phyloP scores from a whole-genome alignment of 1,284 basidiomycete genomes.

The Fomitopsis schrenkii region DNA sequence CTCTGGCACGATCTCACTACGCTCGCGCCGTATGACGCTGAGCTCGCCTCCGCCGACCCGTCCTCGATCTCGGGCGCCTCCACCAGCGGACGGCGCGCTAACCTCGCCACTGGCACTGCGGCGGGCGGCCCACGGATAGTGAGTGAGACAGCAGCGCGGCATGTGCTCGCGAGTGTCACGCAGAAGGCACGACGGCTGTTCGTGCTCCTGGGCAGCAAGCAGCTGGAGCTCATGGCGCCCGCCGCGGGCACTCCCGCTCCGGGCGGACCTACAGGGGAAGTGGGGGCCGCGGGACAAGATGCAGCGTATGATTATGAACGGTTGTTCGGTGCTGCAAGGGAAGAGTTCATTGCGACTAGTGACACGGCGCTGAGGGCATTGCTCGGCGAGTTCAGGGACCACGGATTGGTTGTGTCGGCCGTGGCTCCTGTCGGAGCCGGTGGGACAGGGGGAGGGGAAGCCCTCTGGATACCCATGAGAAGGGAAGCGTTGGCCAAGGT shows the following conservation, averaged over 20 bases:
- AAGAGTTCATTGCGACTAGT: conserved; percentile 83
- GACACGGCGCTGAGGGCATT: conserved; percentile 80
- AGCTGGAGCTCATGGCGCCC: conserved; percentile 56
- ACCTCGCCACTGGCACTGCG: conserved; percentile 24
- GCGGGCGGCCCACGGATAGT: conserved; percentile 38
- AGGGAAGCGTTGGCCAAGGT: conserved; percentile 53
- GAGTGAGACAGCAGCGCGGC: conserved; percentile 77
- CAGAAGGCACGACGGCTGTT: conserved; percentile 83
- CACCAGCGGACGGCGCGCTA: conserved; percentile 15
- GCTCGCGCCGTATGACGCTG: conserved; percentile 75
- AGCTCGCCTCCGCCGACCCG: conserved; percentile 66
- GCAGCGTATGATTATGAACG: conserved; percentile 60
- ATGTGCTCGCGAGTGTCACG: conserved; percentile 84
- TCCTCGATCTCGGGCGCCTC: conserved; percentile 56
- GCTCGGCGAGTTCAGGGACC: conserved; percentile 87
- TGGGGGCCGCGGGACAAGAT: conserved; percentile 27
- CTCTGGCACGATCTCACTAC: conserved; percentile 89
- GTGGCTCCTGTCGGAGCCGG: conserved; percentile 36
- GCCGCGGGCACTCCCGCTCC: conserved; percentile 14
- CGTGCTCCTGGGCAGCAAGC: conserved; percentile 58
- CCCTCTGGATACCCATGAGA: conserved; percentile 81
- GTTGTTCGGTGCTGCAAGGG: conserved; percentile 63
- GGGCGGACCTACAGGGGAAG: conserved; percentile 22
- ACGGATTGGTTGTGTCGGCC: conserved; percentile 66
- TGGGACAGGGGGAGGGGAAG: conserved; percentile 30